A percentile compares a stretch with the other conserved stretches of the same genome.
phyloP scores from a whole-genome alignment of 2,329 filamentous ascomycete species.

The Stagonosporopsis cucurbitacearum region DNA sequence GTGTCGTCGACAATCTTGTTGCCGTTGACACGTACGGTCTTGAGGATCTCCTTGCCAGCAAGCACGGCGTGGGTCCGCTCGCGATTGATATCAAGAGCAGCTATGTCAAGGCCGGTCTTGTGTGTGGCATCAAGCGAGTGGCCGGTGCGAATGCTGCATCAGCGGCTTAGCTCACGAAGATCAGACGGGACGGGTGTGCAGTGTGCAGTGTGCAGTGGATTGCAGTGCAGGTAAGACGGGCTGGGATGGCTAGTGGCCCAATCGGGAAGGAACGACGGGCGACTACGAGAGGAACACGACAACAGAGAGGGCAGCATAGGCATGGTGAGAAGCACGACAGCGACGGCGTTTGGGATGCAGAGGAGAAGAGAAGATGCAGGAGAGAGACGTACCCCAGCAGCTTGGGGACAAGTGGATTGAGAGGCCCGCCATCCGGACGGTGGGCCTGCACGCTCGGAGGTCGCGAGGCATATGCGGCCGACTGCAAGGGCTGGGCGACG shows the following conservation, averaged over 20 bases:
- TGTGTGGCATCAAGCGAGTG: conserved; percentile 64
- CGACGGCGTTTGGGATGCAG: neutral
- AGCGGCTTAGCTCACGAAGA: conserved; percentile 18
- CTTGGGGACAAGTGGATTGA: conserved; percentile 47
- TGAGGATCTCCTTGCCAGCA: conserved; percentile 70
- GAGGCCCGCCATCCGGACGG: conserved; percentile 46
- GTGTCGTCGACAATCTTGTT: conserved; percentile 66
- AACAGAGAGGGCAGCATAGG: neutral
- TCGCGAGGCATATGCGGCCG: conserved; percentile 57
- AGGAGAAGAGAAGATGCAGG: neutral
- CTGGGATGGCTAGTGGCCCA: neutral
- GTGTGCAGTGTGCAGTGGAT: too few species aligned
- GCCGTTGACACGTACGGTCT: conserved; percentile 66
- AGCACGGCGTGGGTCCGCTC: conserved; percentile 68
- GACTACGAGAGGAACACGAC: neutral
- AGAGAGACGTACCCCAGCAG: conserved; percentile 44
- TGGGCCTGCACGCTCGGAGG: conserved; percentile 59
- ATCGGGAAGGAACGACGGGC: neutral
- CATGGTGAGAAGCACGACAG: neutral
- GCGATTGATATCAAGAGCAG: conserved; percentile 68
- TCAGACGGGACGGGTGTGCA: neutral
- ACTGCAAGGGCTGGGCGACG: conserved; percentile 59
- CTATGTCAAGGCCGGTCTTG: conserved; percentile 69
- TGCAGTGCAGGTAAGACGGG: conserved; percentile 4
- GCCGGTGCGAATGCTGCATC: conserved; percentile 51